Evolutionary conservation across 805 yeast species (phyloP).

Genomic region (Kregervanrija pseudodelftensis): DNA sequence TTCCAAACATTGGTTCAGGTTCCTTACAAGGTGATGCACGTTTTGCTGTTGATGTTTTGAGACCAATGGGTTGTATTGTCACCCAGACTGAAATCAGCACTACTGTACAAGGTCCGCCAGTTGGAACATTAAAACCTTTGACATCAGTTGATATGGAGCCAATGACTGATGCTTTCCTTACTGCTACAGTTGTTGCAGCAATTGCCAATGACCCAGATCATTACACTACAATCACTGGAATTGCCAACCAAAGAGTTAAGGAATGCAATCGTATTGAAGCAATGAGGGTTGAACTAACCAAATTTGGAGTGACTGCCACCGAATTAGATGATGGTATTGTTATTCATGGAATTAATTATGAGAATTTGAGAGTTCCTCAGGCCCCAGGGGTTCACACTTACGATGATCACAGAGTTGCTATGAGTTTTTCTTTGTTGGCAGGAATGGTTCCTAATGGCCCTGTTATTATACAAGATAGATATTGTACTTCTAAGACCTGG

Average conservation of each 20-base stretch:
- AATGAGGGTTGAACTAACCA: slow-evolving; percentile 81
- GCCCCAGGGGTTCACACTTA: slow-evolving; percentile 64
- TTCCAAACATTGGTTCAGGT: slow-evolving; percentile 88
- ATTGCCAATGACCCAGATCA: slow-evolving; percentile 47
- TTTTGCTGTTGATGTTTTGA: slow-evolving; percentile 87
- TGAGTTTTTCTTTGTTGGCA: slow-evolving; percentile 89
- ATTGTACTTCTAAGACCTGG: slow-evolving; percentile 97
- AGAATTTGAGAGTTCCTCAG: slow-evolving; percentile 49
- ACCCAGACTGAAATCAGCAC: slow-evolving; percentile 79
- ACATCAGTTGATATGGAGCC: slow-evolving; percentile 94
- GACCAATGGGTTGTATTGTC: slow-evolving; percentile 93
- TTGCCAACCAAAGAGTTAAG: slow-evolving; percentile 96
- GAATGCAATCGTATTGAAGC: slow-evolving; percentile 96
- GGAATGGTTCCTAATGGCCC: slow-evolving; percentile 48
- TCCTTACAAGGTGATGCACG: slow-evolving; percentile 97
- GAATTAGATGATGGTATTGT: slow-evolving; percentile 92
- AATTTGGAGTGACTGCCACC: slow-evolving; percentile 80
- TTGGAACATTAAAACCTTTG: slow-evolving; percentile 62
- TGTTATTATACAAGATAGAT: slow-evolving; percentile 74
- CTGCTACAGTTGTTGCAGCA: slow-evolving; percentile 98
- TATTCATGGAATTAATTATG: slow-evolving; percentile 59
- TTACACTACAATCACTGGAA: slow-evolving; percentile 81
- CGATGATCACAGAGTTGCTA: slow-evolving; percentile 97
- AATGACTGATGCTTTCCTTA: slow-evolving; percentile 97
- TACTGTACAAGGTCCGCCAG: slow-evolving; percentile 84